Percentiles rank a stretch among this genome's conserved stretches.
Evolutionary conservation across 202 grass and related monocot species (phyloP).

Genomic region (Carex arenaria): DNA sequence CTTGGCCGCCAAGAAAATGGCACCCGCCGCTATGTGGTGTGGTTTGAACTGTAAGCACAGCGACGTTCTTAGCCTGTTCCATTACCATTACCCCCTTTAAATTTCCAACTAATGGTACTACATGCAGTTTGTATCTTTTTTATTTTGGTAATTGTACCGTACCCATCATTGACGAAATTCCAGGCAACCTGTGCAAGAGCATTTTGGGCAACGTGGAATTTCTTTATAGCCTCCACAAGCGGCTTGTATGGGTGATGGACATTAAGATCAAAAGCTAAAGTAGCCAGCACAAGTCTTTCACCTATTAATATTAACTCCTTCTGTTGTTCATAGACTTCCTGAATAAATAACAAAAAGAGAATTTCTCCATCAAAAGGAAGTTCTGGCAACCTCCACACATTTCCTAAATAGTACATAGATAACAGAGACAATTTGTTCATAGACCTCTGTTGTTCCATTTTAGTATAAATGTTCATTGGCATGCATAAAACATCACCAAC

Average conservation of each 20-base stretch:
- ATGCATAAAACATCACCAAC: not conserved
- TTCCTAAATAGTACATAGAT: not conserved
- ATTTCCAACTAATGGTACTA: slow-evolving; percentile 23
- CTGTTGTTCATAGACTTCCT: slow-evolving; percentile 96
- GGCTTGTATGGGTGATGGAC: slow-evolving; percentile 88
- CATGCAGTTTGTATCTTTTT: slow-evolving; percentile 35
- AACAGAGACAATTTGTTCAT: not conserved
- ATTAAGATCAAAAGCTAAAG: slow-evolving; percentile 88
- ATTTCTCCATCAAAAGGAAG: slow-evolving; percentile 22
- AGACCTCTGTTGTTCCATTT: not conserved
- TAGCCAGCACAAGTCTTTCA: slow-evolving; percentile 77
- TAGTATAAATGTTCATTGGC: not conserved
- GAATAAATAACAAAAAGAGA: slow-evolving; percentile 19
- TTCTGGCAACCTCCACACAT: not conserved
- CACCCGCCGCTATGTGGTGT: slow-evolving; percentile 92
- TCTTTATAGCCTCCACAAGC: slow-evolving; percentile 91
- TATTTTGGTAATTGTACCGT: slow-evolving; percentile 58
- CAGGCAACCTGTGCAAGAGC: slow-evolving; percentile 98
- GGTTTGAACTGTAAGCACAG: slow-evolving; percentile 98
- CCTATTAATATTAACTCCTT: slow-evolving; percentile 95
- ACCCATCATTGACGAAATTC: slow-evolving; percentile 99
- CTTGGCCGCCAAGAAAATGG: slow-evolving; percentile 93
- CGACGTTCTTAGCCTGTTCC: slow-evolving; percentile 92
- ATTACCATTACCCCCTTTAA: slow-evolving; percentile 37
- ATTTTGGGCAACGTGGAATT: slow-evolving; percentile 86